These are phyloP conservation scores for Xylaria sp. DNA, from an alignment of 2,329 filamentous ascomycete species.

Conservation along the genomic window DNA sequence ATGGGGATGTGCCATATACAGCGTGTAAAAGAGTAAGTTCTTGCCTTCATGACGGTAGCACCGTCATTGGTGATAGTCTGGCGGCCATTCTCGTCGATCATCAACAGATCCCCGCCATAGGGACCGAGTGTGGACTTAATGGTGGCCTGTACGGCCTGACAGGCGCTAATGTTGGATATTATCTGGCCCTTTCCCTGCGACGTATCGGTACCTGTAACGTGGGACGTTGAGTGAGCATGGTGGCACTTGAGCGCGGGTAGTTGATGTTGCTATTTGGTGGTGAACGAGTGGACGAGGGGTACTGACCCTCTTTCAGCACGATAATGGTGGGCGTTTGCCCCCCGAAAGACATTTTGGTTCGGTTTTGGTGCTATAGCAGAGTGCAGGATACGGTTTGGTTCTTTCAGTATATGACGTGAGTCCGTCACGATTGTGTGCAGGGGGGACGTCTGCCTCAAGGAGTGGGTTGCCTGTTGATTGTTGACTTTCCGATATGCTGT, in stretches of 20 bases:
- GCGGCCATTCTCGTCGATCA: constrained; percentile 93
- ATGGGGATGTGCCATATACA: not conserved
- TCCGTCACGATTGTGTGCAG: not conserved
- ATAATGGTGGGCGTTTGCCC: constrained; percentile 98
- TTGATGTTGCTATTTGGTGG: constrained; percentile 1
- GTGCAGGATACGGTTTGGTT: not conserved
- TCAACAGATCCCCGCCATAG: constrained; percentile 94
- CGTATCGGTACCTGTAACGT: constrained; percentile 83
- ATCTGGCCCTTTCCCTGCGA: constrained; percentile 98
- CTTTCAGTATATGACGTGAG: not conserved
- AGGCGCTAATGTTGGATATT: constrained; percentile 98
- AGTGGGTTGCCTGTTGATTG: constrained; percentile 31
- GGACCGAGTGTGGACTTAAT: constrained; percentile 96
- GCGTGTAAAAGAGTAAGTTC: constrained; percentile 29
- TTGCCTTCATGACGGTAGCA: constrained; percentile 97
- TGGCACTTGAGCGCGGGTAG: not conserved
- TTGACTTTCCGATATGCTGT: constrained; percentile 36
- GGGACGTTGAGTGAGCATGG: constrained; percentile 37
- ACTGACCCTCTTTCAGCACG: constrained; percentile 94
- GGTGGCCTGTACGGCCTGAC: constrained; percentile 92
- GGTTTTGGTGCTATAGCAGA: constrained; percentile 12
- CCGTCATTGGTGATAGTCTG: constrained; percentile 99
- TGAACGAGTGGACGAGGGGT: constrained; percentile 42
- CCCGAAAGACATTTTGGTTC: constrained; percentile 85
- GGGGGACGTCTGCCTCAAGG: constrained; percentile 7